Evolutionary conservation across 2,329 filamentous ascomycete species (phyloP).

Genomic region (Aspergillus sp.): DNA sequence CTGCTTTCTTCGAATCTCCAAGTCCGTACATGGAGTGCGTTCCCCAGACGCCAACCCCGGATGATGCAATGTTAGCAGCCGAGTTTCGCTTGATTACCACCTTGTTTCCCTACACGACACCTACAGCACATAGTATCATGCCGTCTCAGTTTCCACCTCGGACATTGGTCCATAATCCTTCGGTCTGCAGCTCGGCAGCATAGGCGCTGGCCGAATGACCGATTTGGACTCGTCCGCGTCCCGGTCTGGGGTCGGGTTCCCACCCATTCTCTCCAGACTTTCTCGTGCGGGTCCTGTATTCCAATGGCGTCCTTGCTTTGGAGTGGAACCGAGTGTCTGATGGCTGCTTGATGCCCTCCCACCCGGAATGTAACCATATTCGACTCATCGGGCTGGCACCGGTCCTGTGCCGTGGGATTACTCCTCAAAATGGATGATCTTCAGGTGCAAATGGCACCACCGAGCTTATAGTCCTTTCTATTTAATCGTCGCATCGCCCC

Average conservation of each 20-base stretch:
- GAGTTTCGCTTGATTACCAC: neutral
- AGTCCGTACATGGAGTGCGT: neutral
- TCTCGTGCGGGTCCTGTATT: neutral
- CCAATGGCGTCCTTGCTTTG: neutral
- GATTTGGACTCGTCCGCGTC: neutral
- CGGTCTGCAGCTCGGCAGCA: neutral
- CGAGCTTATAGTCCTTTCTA: neutral
- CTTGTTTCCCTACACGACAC: too few species aligned
- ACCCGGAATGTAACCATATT: constrained; percentile 27
- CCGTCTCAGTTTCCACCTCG: neutral
- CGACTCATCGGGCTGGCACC: constrained; percentile 4
- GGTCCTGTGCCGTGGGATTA: constrained; percentile 5
- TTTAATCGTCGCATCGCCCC: neutral
- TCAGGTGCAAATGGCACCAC: constrained; percentile 4
- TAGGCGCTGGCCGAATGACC: neutral
- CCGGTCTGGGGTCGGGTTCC: neutral
- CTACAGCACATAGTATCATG: neutral
- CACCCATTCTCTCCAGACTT: constrained; percentile 1
- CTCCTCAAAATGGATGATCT: constrained; percentile 3
- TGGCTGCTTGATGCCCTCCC: constrained; percentile 14
- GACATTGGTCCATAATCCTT: neutral
- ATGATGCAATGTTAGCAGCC: neutral
- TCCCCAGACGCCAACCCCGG: neutral
- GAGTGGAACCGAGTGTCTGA: neutral
- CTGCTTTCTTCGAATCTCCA: neutral